A percentile compares a stretch with the other conserved stretches of the same genome.
Evolutionary conservation across 768 basidiomycete species (phyloP).

Genomic region (Naganishia friedmannii): DNA sequence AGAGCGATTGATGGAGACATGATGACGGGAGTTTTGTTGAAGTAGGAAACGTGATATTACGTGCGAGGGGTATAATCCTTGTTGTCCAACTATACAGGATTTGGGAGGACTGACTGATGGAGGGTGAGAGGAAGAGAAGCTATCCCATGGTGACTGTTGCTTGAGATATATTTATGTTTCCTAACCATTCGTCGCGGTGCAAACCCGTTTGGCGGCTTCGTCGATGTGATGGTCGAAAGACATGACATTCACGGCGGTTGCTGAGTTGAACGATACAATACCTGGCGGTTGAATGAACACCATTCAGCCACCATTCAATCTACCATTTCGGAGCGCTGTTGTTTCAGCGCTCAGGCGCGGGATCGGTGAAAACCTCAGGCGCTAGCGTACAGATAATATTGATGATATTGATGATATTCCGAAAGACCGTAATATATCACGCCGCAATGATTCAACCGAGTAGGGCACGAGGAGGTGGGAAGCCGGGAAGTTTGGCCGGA

Average conservation of each 20-base stretch:
- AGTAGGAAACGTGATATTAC: neutral
- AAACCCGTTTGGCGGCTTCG: neutral
- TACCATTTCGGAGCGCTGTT: neutral
- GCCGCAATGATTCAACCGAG: no score
- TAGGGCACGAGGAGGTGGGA: no score
- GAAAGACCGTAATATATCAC: no score
- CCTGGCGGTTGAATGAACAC: no score
- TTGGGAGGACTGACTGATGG: neutral
- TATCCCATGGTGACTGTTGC: neutral
- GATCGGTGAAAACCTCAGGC: neutral
- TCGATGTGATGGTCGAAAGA: neutral
- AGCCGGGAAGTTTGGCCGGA: no score
- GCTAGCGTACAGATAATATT: no score
- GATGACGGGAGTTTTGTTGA: neutral
- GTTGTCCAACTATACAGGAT: no score
- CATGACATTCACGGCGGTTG: neutral
- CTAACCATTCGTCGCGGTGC: neutral
- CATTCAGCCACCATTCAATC: no score
- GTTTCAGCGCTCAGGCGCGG: neutral
- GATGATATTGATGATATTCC: no score
- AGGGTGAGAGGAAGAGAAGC: neutral
- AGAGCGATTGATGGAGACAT: conserved; percentile 18
- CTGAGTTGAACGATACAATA: neutral
- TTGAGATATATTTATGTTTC: neutral
- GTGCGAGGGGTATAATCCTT: no score